These are phyloP conservation scores for Spirogloea muscicola DNA, from an alignment of 139 green algal species.

Conservation along the genomic window DNA sequence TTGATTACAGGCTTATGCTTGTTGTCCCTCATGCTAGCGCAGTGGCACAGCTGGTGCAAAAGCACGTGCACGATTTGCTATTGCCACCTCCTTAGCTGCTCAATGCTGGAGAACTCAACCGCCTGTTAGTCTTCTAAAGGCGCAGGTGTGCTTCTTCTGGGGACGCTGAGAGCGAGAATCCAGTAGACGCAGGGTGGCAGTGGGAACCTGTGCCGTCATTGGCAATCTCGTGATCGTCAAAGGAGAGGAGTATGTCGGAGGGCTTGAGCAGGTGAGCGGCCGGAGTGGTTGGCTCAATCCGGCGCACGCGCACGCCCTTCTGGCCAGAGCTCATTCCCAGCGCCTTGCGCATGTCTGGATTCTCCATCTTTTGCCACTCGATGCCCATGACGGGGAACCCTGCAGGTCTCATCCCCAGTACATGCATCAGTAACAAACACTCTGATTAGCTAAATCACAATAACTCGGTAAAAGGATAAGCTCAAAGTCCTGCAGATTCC, in stretches of 20 bases:
- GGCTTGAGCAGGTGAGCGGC: constrained; percentile 12
- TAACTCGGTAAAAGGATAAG: too few relatives aligned
- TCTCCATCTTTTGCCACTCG: constrained; percentile 92
- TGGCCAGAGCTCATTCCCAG: constrained; percentile 40
- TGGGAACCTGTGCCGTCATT: constrained; percentile 75
- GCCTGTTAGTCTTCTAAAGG: too few relatives aligned
- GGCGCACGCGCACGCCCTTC: constrained; percentile 48
- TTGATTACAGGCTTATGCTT: too few relatives aligned
- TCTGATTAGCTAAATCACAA: too few relatives aligned
- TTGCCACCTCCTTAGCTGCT: not conserved
- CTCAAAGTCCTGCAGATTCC: too few relatives aligned
- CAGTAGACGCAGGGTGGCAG: too few relatives aligned
- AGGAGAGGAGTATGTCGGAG: constrained; percentile 51
- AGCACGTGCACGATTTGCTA: not conserved
- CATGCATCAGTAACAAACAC: too few relatives aligned
- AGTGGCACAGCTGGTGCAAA: not conserved
- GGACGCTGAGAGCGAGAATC: too few relatives aligned
- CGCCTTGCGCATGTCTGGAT: constrained; percentile 52
- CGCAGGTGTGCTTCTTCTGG: too few relatives aligned
- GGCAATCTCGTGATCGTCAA: constrained; percentile 76
- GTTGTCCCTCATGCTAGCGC: not conserved
- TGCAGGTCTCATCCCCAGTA: too few relatives aligned
- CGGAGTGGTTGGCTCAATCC: constrained; percentile 35
- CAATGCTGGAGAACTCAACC: not conserved
- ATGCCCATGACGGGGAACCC: constrained; percentile 79